A percentile compares a stretch with the other conserved stretches of the same genome.
These are phyloP conservation scores for Mortierella sp. DNA, from an alignment of 371 early-diverging fungal genomes.

Conservation along the genomic window DNA sequence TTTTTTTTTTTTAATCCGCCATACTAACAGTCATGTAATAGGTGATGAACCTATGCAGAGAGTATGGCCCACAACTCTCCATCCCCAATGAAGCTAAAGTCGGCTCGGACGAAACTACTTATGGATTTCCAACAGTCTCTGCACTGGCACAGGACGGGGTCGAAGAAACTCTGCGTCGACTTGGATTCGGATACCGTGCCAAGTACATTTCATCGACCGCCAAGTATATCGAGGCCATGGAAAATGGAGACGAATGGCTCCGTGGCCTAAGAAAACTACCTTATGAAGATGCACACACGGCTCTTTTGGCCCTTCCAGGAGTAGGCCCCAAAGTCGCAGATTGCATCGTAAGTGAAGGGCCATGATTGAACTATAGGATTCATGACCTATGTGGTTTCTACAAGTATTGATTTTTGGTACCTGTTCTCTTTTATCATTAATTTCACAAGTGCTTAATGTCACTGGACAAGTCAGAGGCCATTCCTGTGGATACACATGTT, in stretches of 20 bases:
- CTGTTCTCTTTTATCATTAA: conserved; percentile 4
- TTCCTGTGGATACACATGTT: conserved; percentile 97
- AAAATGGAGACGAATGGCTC: conserved; percentile 71
- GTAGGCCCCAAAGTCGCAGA: conserved; percentile 98
- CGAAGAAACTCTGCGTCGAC: conserved; percentile 71
- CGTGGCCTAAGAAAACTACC: conserved; percentile 59
- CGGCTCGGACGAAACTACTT: conserved; percentile 55
- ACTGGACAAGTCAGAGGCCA: conserved; percentile 80
- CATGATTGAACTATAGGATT: not conserved
- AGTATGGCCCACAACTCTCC: conserved; percentile 71
- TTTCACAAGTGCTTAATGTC: conserved; percentile 81
- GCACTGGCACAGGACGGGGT: conserved; percentile 63
- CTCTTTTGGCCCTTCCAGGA: conserved; percentile 75
- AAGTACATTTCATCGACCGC: conserved; percentile 85
- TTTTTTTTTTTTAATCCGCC: not conserved
- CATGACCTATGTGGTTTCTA: too few species aligned
- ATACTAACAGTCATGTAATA: conserved; percentile 24
- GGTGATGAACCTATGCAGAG: conserved; percentile 74
- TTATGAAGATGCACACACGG: conserved; percentile 69
- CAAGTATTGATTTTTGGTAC: too few species aligned
- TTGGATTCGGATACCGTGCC: conserved; percentile 97
- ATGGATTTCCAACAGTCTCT: conserved; percentile 77
- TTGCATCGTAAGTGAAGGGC: conserved; percentile 78
- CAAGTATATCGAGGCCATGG: conserved; percentile 55
- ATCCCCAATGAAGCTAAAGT: conserved; percentile 49